phyloP scores from a whole-genome alignment of 2,329 filamentous ascomycete genomes.

The Alternaria solani region DNA sequence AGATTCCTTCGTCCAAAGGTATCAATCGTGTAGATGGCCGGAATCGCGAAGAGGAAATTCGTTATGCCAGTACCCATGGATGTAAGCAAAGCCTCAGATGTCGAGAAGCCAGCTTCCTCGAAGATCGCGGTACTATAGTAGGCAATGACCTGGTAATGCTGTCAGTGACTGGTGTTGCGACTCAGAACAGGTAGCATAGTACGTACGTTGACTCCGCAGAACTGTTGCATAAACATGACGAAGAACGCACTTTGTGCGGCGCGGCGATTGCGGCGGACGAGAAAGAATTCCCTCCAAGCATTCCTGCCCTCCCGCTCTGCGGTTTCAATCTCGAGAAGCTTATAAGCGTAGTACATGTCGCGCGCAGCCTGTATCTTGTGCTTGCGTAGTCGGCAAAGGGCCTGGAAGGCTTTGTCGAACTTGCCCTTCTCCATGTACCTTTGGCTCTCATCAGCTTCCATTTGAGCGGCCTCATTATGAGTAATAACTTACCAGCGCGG shows the following conservation, averaged over 20 bases:
- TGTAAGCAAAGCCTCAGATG: conserved; percentile 47
- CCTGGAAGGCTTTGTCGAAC: conserved; percentile 42
- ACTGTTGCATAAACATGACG: conserved; percentile 50
- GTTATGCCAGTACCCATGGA: conserved; percentile 57
- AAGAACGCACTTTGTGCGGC: conserved; percentile 45
- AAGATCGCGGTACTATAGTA: conserved; percentile 43
- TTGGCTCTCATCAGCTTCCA: background rate
- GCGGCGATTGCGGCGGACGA: conserved; percentile 44
- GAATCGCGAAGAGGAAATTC: conserved; percentile 57
- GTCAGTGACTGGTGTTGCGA: background rate
- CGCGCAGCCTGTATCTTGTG: conserved; percentile 63
- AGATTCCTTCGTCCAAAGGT: conserved; percentile 56
- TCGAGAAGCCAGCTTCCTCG: conserved; percentile 45
- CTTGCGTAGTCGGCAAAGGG: conserved; percentile 61
- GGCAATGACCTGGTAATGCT: conserved; percentile 29
- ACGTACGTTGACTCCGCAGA: conserved; percentile 38
- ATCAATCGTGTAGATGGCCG: conserved; percentile 55
- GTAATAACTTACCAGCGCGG: conserved; percentile 29
- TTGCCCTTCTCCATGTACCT: conserved; percentile 46
- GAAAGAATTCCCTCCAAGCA: conserved; percentile 45
- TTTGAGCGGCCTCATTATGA: background rate
- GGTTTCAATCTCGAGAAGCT: conserved; percentile 48
- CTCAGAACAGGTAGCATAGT: background rate
- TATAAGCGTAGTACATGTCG: conserved; percentile 62
- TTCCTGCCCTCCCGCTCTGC: conserved; percentile 45